Percentiles rank a stretch among this genome's conserved stretches.
Conservation (phyloP, 2,329 filamentous ascomycete genomes). For the Epicoccum sorghinum region DNA sequence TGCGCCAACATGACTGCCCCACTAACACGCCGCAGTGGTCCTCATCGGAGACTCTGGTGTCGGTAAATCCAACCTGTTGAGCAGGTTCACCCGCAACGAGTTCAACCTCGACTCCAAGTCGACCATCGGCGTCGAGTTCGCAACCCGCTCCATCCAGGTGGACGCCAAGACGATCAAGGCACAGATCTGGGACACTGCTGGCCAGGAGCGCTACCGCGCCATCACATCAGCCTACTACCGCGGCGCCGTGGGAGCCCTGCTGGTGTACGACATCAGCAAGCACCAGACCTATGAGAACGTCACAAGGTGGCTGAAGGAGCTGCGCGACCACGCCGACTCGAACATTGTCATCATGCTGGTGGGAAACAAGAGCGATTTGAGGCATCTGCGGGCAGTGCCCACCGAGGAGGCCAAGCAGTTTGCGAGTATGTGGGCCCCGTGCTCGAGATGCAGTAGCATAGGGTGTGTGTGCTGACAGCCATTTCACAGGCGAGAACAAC, state of each 20-base stretch:
- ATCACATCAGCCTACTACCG: slow-evolving; percentile 99
- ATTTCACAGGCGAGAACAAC: slow-evolving; percentile 84
- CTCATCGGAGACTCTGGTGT: slow-evolving; percentile 99
- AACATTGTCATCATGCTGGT: slow-evolving; percentile 99
- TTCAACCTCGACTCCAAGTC: slow-evolving; percentile 99
- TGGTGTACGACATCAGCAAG: slow-evolving; percentile 99
- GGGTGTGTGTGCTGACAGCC: slow-evolving; percentile 16
- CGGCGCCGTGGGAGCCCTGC: slow-evolving; percentile 92
- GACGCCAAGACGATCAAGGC: slow-evolving; percentile 99
- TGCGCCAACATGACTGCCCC: slow-evolving; percentile 22
- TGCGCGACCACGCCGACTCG: slow-evolving; percentile 95
- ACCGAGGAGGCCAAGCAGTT: slow-evolving; percentile 98
- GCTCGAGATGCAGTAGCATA: slow-evolving; percentile 20
- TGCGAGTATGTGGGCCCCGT: slow-evolving; percentile 71
- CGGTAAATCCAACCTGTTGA: slow-evolving; percentile 99
- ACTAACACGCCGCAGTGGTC: slow-evolving; percentile 70
- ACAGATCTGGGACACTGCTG: slow-evolving; percentile 99
- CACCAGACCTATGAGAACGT: slow-evolving; percentile 99
- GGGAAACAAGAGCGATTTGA: slow-evolving; percentile 99
- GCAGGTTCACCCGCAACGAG: slow-evolving; percentile 99
- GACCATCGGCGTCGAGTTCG: slow-evolving; percentile 99
- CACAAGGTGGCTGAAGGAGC: slow-evolving; percentile 97
- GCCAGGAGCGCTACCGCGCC: slow-evolving; percentile 97
- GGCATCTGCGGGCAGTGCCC: slow-evolving; percentile 93
- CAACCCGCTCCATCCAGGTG: slow-evolving; percentile 97